Base-by-base conservation (phyloP, 2,329 filamentous ascomycete genomes). In the Paracoccidioides lutzii region DNA sequence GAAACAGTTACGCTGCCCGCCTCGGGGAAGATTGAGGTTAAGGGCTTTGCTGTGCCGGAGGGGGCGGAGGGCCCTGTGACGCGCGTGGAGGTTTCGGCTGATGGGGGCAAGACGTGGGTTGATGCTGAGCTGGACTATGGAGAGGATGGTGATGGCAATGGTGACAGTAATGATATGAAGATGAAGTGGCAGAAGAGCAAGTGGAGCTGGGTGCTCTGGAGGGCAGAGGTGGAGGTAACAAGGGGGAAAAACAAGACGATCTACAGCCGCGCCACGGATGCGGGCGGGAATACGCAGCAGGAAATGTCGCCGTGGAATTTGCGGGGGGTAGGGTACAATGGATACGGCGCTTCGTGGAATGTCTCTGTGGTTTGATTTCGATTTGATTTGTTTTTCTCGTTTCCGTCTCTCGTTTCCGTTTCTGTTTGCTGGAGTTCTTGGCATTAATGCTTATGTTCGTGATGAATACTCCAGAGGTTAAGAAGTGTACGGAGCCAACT, bases 121-220 rank as follows among this genome's bases (percentile, higher is more conserved):
- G 70, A 77, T 55, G 77, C 78, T 3, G 65, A 75, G 45, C 63
- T 78, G 30, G 57, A 65, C 12, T 55, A 59, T 54, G 60, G n/a
- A 59, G 57, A 58, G 40, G 53, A 52, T 53, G n/a, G 28, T n/a
- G 30, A 14, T 32, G 32, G 59, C 37, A 55, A 52, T 22, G 22
- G 22, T 22, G 22, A 22, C 22, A 22, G 2, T 22, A 22, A 22
- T 22, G 22, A 22, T 22, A 22, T 22, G 22, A 22, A 22, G 22
- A 22, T 22, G 22, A 22, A 22, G 22, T 22, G 22, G 22, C 53
- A 59, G 7, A 61, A 59, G 28, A 71, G 70, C 9, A 79, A 75
- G 59, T 81, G 79, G 80, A 73, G 75, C 45, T 83, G 80, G 80
- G 73, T 73, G 46, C 63, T 83, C 40, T 83, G 80, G 80, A 72